Evolutionary conservation across 495 filamentous ascomycete genomes (phyloP).

Genomic region (Podospora didyma): DNA sequence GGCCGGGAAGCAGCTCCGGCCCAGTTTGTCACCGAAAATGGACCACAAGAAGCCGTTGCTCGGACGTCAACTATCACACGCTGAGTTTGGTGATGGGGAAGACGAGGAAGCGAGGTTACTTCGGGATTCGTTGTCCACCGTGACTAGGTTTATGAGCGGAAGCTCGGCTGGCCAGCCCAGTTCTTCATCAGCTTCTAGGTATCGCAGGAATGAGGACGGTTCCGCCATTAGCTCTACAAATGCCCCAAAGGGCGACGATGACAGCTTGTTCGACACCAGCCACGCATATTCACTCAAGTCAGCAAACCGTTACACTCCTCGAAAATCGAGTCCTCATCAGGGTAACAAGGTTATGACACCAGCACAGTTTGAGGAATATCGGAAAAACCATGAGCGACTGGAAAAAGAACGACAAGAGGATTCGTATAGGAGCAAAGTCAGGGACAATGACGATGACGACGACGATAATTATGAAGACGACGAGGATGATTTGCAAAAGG

Average conservation of each 20-base stretch:
- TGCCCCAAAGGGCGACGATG: conserved; percentile 33
- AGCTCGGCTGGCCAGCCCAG: neutral
- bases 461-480: conserved; percentile 69
- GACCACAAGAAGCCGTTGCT: conserved; percentile 46
- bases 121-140: conserved; percentile 54
- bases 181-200: conserved; percentile 22
- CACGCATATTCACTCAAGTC: conserved; percentile 55
- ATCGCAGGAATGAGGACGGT: conserved; percentile 34
- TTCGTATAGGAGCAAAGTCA: conserved; percentile 19
- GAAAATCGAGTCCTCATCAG: conserved; percentile 34
- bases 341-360: conserved; percentile 82
- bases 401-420: conserved; percentile 62
- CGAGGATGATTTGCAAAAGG: conserved; percentile 77
- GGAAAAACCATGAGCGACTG: conserved; percentile 70
- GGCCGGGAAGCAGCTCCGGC: conserved; percentile 7
- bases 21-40: conserved; percentile 28
- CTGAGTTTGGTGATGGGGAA: conserved; percentile 43
- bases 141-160: conserved; percentile 40
- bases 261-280: conserved; percentile 45
- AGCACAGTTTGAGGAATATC: conserved; percentile 80
- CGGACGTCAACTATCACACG: conserved; percentile 39
- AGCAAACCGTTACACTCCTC: conserved; percentile 38
- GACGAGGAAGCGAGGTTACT: conserved; percentile 69
- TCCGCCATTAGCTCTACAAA: conserved; percentile 17
- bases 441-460: conserved; percentile 53